Conservation (phyloP, 192 early-diverging fungal species). For the Coemansia sp. region DNA sequence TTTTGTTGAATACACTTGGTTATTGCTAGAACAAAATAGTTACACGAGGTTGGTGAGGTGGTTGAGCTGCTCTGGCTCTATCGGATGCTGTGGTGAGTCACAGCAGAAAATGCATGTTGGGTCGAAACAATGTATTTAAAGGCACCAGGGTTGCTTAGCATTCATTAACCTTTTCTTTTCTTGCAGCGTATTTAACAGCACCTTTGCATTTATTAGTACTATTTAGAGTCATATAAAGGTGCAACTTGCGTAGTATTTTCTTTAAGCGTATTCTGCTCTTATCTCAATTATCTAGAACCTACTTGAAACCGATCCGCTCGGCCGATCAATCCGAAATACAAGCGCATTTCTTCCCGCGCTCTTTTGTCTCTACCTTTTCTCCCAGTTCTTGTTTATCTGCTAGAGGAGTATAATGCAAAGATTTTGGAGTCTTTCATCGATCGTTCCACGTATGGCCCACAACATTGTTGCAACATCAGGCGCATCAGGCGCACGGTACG, state of each 20-base stretch:
- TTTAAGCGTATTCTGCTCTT: background rate
- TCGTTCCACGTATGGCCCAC: constrained; percentile 23
- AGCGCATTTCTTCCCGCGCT: background rate
- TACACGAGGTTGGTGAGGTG: too few species aligned
- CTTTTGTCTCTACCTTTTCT: background rate
- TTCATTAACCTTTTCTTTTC: too few species aligned
- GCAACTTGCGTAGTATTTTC: background rate
- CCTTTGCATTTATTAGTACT: too few species aligned
- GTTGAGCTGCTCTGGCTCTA: too few species aligned
- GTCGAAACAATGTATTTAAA: too few species aligned
- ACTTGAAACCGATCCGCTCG: background rate
- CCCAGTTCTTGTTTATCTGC: background rate
- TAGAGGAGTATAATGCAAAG: constrained; percentile 23
- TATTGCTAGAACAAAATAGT: too few species aligned
- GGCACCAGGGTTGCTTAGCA: too few species aligned
- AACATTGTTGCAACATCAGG: constrained; percentile 11
- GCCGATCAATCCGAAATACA: constrained; percentile 1
- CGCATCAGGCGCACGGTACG: constrained; percentile 2
- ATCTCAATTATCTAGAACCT: background rate
- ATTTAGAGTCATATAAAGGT: too few species aligned
- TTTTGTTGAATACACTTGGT: too few species aligned
- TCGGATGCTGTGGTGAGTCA: too few species aligned
- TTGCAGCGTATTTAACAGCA: too few species aligned
- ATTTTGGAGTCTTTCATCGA: constrained; percentile 14
- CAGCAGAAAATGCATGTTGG: too few species aligned